Evolutionary conservation across 1,284 basidiomycete species (phyloP), one percentile per base, ranked within the genome.

Genomic region (Rhodotorula sp.): DNA sequence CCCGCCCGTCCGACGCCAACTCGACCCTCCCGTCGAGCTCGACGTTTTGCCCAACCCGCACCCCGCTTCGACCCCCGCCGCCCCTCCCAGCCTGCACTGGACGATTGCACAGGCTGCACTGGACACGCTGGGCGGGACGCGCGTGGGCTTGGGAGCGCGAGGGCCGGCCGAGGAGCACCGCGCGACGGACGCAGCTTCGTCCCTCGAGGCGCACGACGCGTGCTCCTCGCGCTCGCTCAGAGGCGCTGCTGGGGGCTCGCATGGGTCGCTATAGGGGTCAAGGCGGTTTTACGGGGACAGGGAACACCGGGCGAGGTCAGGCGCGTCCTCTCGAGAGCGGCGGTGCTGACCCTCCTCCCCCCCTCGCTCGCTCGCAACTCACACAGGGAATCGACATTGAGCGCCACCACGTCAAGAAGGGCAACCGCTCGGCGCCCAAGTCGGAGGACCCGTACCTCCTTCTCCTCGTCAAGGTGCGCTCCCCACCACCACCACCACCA

Each of bases 381-480:
- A 56, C 10, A 13, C 50, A 95, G 95, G 96, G 96, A 91, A 97
- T 98, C 86, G 96, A 99, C 85, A 90, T 98, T 85, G 87, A 88
- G 83, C 60, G 50, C 48, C 96, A 98, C 87, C 96, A 99, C 89
- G 95, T 97, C 89, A 97, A 92, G 90, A 97, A 96, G 88, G 91
- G 95, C 81, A 86, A 89, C 83, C 90, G 96, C 80, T 91, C 91
- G 79, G 94, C 94, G 78, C 96, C 96, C 83, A 93, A 93, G 88
- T 96, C 93, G 83, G 92, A 98, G 91, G 96, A 99, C 85, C 95
- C 96, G 50, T 98, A 99, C 86, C 89, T 99, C 81, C 90, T 97
- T 82, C 88, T 98, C 81, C 90, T 99, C 76, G 96, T 99, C 84
- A 98, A 99, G 89, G 94, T 94, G 81, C 77, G 84, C 81, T 25